Conservation (phyloP, 2,329 filamentous ascomycete species). For the Fusarium solani-melongenae region DNA sequence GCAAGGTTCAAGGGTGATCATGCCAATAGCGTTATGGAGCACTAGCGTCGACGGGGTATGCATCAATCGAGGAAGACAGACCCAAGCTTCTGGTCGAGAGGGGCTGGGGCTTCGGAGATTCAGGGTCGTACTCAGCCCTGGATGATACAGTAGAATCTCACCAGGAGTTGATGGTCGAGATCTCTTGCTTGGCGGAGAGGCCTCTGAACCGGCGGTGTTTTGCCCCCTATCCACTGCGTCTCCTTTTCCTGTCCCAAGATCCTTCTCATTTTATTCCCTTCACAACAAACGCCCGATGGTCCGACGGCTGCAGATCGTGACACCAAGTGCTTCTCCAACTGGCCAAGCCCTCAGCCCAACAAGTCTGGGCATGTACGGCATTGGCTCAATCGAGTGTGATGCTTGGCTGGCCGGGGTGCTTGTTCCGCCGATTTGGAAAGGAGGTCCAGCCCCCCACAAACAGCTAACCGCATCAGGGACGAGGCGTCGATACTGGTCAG, state of each 20-base stretch:
- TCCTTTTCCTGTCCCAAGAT: not conserved
- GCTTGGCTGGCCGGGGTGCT: not conserved
- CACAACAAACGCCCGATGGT: not conserved
- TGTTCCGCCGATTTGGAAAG: not conserved
- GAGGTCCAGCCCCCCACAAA: not conserved
- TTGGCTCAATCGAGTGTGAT: not conserved
- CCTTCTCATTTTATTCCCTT: not conserved
- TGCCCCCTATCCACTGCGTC: not conserved
- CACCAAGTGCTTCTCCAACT: not conserved
- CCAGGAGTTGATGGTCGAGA: not conserved
- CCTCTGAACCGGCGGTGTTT: not conserved
- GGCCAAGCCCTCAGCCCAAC: not conserved
- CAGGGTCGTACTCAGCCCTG: not conserved
- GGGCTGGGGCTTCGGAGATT: not conserved
- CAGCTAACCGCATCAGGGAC: not conserved
- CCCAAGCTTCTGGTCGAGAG: not conserved
- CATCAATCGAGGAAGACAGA: not conserved
- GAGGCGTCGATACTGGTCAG: not conserved
- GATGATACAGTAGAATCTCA: not conserved
- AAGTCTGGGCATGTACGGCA: not conserved
- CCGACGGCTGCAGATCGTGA: not conserved
- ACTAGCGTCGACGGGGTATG: not conserved
- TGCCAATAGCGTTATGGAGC: not conserved
- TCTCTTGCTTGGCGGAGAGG: not conserved
- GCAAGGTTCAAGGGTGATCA: not conserved